Conservation (phyloP, 345 rosid species). For the Bruguiera sexangula region DNA sequence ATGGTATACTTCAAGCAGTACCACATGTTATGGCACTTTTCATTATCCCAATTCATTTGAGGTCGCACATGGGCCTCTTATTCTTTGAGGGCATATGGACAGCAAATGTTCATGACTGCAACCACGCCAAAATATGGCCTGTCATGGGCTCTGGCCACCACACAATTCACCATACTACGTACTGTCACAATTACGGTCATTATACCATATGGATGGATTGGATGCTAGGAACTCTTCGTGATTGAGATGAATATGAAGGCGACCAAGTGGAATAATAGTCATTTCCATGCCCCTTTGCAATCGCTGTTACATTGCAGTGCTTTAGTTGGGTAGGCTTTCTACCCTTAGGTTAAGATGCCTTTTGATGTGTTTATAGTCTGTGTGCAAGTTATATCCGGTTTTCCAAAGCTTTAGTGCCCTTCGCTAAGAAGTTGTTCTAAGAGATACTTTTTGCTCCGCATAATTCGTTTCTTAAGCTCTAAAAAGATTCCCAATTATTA, state of each 20-base stretch:
- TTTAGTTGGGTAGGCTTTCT: neutral
- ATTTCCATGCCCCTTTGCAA: neutral
- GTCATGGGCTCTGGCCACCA: conserved; percentile 98
- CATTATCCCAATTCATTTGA: conserved; percentile 75
- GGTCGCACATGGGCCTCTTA: conserved; percentile 63
- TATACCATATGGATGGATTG: conserved; percentile 98
- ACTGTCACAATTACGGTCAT: conserved; percentile 94
- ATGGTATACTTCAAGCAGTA: conserved; percentile 86
- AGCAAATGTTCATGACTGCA: conserved; percentile 90
- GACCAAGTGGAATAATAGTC: conserved; percentile 8
- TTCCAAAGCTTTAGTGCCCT: neutral
- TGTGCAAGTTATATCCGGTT: conserved; percentile 4
- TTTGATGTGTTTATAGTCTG: neutral
- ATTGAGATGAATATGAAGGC: conserved; percentile 50
- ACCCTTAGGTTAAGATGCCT: neutral
- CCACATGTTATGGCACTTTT: conserved; percentile 79
- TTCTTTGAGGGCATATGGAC: conserved; percentile 90
- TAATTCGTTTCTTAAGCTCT: neutral
- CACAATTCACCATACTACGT: conserved; percentile 92
- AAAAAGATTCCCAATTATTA: neutral
- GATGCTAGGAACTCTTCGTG: conserved; percentile 85
- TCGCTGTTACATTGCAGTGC: neutral
- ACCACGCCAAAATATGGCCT: conserved; percentile 78
- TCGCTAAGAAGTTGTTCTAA: neutral
- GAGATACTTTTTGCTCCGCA: conserved; percentile 4